These are phyloP conservation scores for Paraphoma sp. DNA, from an alignment of 2,329 filamentous ascomycete species.

Conservation along the genomic window DNA sequence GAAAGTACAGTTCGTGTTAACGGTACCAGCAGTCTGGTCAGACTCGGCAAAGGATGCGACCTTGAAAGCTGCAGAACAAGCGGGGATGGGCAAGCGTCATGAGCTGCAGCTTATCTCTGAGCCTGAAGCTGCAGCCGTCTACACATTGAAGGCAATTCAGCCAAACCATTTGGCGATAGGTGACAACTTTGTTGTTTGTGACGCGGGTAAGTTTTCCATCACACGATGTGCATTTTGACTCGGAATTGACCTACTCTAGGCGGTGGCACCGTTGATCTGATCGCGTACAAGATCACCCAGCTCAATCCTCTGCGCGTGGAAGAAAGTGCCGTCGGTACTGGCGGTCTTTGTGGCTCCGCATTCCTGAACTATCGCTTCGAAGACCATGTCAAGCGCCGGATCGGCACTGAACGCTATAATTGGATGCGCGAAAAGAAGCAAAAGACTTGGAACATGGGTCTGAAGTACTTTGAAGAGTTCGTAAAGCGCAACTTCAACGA, in stretches of 20 bases:
- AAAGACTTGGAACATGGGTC: constrained; percentile 75
- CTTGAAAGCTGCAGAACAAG: constrained; percentile 75
- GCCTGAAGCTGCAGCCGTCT: constrained; percentile 78
- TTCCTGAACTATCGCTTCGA: constrained; percentile 84
- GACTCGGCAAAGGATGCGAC: constrained; percentile 87
- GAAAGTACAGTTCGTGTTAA: constrained; percentile 79
- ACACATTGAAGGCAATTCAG: constrained; percentile 80
- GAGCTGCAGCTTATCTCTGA: constrained; percentile 82
- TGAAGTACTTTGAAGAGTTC: constrained; percentile 83
- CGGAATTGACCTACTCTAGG: constrained; percentile 34
- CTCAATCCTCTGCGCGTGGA: constrained; percentile 74
- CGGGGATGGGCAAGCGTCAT: constrained; percentile 74
- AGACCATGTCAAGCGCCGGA: constrained; percentile 72
- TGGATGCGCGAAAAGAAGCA: constrained; percentile 79
- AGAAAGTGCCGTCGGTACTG: constrained; percentile 80
- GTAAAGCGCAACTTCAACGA: constrained; percentile 85
- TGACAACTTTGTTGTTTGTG: constrained; percentile 65
- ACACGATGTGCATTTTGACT: not conserved
- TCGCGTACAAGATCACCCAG: constrained; percentile 81
- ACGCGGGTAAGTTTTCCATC: constrained; percentile 50
- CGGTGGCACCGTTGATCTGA: constrained; percentile 73
- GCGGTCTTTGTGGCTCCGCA: constrained; percentile 77
- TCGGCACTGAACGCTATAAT: constrained; percentile 72
- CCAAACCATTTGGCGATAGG: constrained; percentile 75
- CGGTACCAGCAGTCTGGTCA: constrained; percentile 79